Evolutionary conservation across 768 basidiomycete species (phyloP), one percentile per base, ranked within the genome.

Genomic region (Leccinellum luteum): DNA sequence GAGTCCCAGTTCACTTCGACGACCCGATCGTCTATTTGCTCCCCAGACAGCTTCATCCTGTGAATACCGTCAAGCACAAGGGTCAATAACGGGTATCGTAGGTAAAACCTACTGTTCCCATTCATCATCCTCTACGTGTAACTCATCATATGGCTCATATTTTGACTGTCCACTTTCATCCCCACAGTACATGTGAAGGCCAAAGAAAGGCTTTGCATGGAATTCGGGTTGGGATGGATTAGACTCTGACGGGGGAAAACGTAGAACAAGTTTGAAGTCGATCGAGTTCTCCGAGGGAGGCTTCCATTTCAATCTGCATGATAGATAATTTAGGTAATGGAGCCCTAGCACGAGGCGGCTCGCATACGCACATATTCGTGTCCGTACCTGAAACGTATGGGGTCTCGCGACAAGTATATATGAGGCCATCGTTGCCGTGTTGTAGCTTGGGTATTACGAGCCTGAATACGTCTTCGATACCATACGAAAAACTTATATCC

Each of bases 261-360:
- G 87, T n/a, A 99, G 77, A 50, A 94, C 83, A 28, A 98, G 87
- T 71, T 94, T 93, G 79, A 99, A 98, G 73, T 99, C 97, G 65
- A 98, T 89, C 2, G 94, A 95, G 70, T 99, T 99, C 69, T 98
- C 96, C 2, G 89, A 91, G 0, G 97, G 94, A 1, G 95, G 94
- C 73, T 99, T 99, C 97, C 97, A 99, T 74, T 99, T 99, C 67
- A 99, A 73, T 61, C 96, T 98, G 41, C 52, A 32, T 17, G 48
- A 61, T 23, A 31, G 12, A 60, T 59, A 32, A 34, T 55, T 52
- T 64, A 38, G 30, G 17, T 19, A 50, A 44, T 48, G 34, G 51
- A 27, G 10, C 4, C 15, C 23, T 4, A 49, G 57, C 23, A 34
- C 19, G 53, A 19, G 31, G 41, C 45, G n/a, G 74, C 86, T 65